Evolutionary conservation across 2,329 filamentous ascomycete genomes (phyloP).

Genomic region (Sclerotinia trifoliorum): DNA sequence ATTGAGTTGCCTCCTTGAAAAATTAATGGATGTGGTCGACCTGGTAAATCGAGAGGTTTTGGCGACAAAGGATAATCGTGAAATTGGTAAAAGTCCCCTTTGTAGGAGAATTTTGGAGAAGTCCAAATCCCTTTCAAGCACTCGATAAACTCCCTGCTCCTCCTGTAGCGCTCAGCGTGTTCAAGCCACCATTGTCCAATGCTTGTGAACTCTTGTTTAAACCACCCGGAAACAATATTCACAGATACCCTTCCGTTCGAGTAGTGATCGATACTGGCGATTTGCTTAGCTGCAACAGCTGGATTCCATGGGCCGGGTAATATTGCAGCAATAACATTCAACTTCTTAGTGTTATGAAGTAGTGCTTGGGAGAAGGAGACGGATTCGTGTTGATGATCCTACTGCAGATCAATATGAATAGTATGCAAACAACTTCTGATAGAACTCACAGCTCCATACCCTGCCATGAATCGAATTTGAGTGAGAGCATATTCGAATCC

Average conservation of each 20-base stretch:
- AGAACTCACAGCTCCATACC: constrained; percentile 45
- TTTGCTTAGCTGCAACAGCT: constrained; percentile 52
- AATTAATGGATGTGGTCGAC: constrained; percentile 50
- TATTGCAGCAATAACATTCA: constrained; percentile 53
- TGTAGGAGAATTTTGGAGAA: constrained; percentile 48
- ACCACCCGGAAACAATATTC: constrained; percentile 55
- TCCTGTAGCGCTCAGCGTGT: constrained; percentile 50
- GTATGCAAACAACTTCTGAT: neutral
- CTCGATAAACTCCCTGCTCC: constrained; percentile 51
- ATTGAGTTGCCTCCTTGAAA: constrained; percentile 54
- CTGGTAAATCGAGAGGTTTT: constrained; percentile 48
- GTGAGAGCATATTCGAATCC: constrained; percentile 53
- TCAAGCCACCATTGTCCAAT: constrained; percentile 57
- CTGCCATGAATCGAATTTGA: constrained; percentile 54
- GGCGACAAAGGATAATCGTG: constrained; percentile 50
- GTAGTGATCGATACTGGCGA: constrained; percentile 54
- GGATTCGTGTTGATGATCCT: constrained; percentile 50
- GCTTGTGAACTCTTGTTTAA: constrained; percentile 52
- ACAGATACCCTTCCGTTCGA: constrained; percentile 51
- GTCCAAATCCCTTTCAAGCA: constrained; percentile 54
- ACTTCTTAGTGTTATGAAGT: constrained; percentile 47
- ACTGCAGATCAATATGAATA: neutral
- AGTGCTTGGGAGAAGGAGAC: constrained; percentile 53
- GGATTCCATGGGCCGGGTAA: constrained; percentile 53
- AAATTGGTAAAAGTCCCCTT: constrained; percentile 54